Percentiles rank a stretch among this genome's conserved stretches.
Conservation (phyloP, 345 rosid species). For the Acer campestre region DNA sequence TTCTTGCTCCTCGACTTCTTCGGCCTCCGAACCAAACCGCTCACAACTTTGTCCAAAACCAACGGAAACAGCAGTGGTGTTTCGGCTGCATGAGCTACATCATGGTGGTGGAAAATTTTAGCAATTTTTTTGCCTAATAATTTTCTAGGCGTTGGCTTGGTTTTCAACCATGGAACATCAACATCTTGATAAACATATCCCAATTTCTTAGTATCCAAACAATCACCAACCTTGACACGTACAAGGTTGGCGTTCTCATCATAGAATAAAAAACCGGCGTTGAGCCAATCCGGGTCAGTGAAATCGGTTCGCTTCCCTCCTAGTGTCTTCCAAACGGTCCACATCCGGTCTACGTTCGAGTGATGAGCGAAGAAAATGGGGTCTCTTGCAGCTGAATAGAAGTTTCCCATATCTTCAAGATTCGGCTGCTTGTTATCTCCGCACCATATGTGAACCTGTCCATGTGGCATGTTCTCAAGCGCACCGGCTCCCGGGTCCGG, state of each 20-base stretch:
- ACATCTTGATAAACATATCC: slow-evolving; percentile 53
- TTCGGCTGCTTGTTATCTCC: slow-evolving; percentile 54
- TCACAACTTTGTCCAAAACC: slow-evolving; percentile 32
- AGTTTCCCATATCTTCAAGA: slow-evolving; percentile 61
- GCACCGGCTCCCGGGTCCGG: slow-evolving; percentile 55
- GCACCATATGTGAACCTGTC: slow-evolving; percentile 48
- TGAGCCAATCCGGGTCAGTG: slow-evolving; percentile 57
- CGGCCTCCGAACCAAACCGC: slow-evolving; percentile 44
- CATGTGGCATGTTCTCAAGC: slow-evolving; percentile 57
- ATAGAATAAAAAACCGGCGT: slow-evolving; percentile 52
- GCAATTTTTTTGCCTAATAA: slow-evolving; percentile 18
- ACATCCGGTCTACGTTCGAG: slow-evolving; percentile 60
- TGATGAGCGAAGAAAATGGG: slow-evolving; percentile 66
- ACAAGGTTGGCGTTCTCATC: slow-evolving; percentile 62
- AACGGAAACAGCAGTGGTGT: slow-evolving; percentile 33
- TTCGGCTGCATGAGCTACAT: no score
- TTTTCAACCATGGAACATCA: slow-evolving; percentile 51
- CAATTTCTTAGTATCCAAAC: slow-evolving; percentile 39
- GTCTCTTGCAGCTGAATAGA: slow-evolving; percentile 64
- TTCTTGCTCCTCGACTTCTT: slow-evolving; percentile 46
- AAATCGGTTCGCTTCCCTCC: slow-evolving; percentile 50
- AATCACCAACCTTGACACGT: slow-evolving; percentile 56
- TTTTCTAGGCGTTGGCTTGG: slow-evolving; percentile 53
- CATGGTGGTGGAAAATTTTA: neutral
- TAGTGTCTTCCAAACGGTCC: slow-evolving; percentile 60